phyloP scores from a whole-genome alignment of 2,329 filamentous ascomycete genomes.

The Zymoseptoria pseudotritici region DNA sequence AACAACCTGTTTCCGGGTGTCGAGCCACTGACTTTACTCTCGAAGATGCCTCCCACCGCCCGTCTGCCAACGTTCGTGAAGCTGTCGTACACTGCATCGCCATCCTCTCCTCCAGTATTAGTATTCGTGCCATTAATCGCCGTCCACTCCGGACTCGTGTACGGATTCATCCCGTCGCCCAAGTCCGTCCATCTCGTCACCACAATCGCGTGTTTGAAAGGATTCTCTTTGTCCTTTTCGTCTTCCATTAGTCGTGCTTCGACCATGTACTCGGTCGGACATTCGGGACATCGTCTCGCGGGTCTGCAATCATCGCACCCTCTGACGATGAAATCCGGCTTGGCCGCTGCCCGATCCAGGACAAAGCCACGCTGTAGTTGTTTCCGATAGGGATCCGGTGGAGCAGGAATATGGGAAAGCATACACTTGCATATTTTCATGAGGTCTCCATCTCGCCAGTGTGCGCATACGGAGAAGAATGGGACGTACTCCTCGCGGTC shows the following conservation, averaged over 20 bases:
- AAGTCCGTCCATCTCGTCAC: slow-evolving; percentile 57
- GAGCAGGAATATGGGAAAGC: slow-evolving; percentile 48
- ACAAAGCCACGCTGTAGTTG: slow-evolving; percentile 36
- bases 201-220: slow-evolving; percentile 54
- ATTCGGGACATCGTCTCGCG: slow-evolving; percentile 54
- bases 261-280: slow-evolving; percentile 55
- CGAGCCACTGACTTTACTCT: slow-evolving; percentile 46
- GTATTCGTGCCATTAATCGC: slow-evolving; percentile 44
- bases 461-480: slow-evolving; percentile 55
- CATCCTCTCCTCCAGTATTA: slow-evolving; percentile 14
- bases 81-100: slow-evolving; percentile 41
- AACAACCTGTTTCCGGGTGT: slow-evolving; percentile 52
- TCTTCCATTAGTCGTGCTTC: slow-evolving; percentile 55
- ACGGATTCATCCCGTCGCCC: slow-evolving; percentile 47
- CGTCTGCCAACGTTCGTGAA: slow-evolving; percentile 47
- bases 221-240: slow-evolving; percentile 31
- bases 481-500: slow-evolving; percentile 54
- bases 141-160: slow-evolving; percentile 46
- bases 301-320: slow-evolving; percentile 51
- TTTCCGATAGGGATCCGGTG: slow-evolving; percentile 37
- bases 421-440: slow-evolving; percentile 57
- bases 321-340: slow-evolving; percentile 40
- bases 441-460: slow-evolving; percentile 55
- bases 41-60: slow-evolving; percentile 53
- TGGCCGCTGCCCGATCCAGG: slow-evolving; percentile 24